These are phyloP conservation scores for Astrothelium macrocarpum DNA, from an alignment of 495 filamentous ascomycete genomes.

Conservation along the genomic window DNA sequence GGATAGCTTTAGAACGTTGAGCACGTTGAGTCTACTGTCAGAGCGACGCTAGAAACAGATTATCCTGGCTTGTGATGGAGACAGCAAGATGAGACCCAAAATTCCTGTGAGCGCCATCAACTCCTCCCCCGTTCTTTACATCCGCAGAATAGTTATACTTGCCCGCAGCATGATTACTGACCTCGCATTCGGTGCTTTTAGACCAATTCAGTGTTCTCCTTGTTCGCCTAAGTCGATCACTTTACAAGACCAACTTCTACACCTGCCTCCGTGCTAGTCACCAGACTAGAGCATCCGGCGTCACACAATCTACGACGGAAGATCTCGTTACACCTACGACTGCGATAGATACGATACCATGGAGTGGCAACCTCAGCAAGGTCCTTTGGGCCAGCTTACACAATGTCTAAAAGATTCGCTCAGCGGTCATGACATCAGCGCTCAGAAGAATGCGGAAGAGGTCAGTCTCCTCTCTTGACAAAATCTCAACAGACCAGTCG, in stretches of 20 bases:
- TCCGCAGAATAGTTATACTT: not conserved
- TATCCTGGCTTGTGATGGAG: not conserved
- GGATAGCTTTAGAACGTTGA: not conserved
- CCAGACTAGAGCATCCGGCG: not conserved
- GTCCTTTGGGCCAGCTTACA: conserved; percentile 78
- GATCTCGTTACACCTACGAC: not conserved
- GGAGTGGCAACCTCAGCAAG: conserved; percentile 87
- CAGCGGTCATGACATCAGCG: conserved; percentile 62
- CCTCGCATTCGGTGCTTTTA: not conserved
- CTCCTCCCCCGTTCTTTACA: not conserved
- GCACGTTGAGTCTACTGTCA: not conserved
- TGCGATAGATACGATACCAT: conserved; percentile 35
- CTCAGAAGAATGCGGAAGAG: conserved; percentile 74
- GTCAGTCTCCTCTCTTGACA: conserved; percentile 35
- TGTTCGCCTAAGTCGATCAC: not conserved
- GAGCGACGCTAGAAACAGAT: not conserved
- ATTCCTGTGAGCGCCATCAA: not conserved
- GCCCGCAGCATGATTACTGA: not conserved
- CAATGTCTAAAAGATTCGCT: conserved; percentile 86
- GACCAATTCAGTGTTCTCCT: not conserved
- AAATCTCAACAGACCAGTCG: conserved; percentile 18
- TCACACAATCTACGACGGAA: not conserved
- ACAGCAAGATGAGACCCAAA: conserved; percentile 2
- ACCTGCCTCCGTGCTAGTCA: not conserved
- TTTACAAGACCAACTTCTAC: not conserved